Conservation (phyloP, 768 basidiomycete genomes). For the Suillus spraguei region DNA sequence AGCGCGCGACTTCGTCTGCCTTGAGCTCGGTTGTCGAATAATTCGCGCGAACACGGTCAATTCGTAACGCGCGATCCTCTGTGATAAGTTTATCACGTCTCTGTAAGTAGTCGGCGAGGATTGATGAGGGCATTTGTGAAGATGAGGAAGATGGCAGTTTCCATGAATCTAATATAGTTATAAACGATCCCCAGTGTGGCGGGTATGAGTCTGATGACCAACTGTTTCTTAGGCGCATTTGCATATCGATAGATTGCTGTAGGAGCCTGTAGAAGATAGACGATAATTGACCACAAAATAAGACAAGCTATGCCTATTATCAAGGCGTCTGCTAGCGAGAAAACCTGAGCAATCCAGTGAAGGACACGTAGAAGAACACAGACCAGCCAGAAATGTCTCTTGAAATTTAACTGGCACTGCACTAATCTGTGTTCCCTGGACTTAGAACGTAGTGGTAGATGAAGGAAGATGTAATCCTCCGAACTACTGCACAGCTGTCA, state of each 20-base stretch:
- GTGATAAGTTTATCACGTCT: slow-evolving; percentile 32
- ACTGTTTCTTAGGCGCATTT: not conserved
- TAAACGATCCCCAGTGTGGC: not conserved
- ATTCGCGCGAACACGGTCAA: slow-evolving; percentile 38
- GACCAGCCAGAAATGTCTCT: not conserved
- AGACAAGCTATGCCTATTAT: not conserved
- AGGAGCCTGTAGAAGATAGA: not conserved
- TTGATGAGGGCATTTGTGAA: not conserved
- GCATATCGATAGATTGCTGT: not conserved
- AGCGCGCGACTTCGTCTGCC: slow-evolving; percentile 59
- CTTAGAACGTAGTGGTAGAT: not conserved
- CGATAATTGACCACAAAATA: not conserved
- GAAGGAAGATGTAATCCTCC: not conserved
- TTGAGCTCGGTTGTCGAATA: slow-evolving; percentile 43
- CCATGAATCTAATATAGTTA: not conserved
- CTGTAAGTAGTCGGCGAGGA: slow-evolving; percentile 16
- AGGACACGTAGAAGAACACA: not conserved
- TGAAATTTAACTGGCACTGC: not conserved
- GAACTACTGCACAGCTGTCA: not conserved
- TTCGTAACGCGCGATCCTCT: slow-evolving; percentile 52
- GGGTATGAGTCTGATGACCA: not conserved
- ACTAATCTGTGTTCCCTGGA: not conserved
- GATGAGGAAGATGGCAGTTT: too few relatives aligned
- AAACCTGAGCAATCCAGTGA: not conserved
- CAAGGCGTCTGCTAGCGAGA: not conserved